phyloP scores from a whole-genome alignment of 495 filamentous ascomycete species.

The Neurospora tetraspora region DNA sequence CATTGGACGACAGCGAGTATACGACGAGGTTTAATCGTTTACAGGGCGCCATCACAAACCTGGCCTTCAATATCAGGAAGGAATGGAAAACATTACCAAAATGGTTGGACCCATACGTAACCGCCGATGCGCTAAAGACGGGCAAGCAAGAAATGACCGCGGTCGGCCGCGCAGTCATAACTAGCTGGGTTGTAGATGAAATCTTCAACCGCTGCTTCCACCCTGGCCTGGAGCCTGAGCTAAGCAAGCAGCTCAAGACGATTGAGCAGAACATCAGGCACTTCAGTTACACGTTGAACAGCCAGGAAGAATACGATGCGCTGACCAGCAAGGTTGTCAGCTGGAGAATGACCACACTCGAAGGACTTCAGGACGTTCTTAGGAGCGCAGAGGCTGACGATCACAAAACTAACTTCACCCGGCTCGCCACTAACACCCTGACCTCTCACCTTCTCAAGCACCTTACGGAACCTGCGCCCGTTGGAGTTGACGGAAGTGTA shows the following conservation, averaged over 20 bases:
- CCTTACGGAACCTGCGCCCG: constrained; percentile 63
- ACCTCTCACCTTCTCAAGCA: constrained; percentile 57
- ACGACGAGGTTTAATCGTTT: constrained; percentile 79
- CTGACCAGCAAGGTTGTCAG: constrained; percentile 77
- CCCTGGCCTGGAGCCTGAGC: constrained; percentile 62
- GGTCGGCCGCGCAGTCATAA: constrained; percentile 82
- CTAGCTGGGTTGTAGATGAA: constrained; percentile 84
- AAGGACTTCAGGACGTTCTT: constrained; percentile 70
- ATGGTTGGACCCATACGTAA: constrained; percentile 72
- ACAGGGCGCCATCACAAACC: constrained; percentile 88
- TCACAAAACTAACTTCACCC: constrained; percentile 54
- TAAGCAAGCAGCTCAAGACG: constrained; percentile 69
- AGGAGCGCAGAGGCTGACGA: constrained; percentile 52
- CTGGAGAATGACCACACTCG: constrained; percentile 89
- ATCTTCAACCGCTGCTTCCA: constrained; percentile 89
- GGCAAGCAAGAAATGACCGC: constrained; percentile 97
- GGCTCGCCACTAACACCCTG: constrained; percentile 58
- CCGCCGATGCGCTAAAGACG: constrained; percentile 65
- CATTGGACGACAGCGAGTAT: constrained; percentile 95
- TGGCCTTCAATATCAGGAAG: constrained; percentile 91
- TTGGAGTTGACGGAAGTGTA: constrained; percentile 69
- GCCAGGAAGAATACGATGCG: constrained; percentile 82
- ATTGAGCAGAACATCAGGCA: constrained; percentile 86
- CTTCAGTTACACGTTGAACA: constrained; percentile 56
- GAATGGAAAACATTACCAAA: constrained; percentile 72